Evolutionary conservation across 2,329 filamentous ascomycete species (phyloP), one percentile per base, ranked within the genome.

Genomic region (Pestalotiopsis sp.): DNA sequence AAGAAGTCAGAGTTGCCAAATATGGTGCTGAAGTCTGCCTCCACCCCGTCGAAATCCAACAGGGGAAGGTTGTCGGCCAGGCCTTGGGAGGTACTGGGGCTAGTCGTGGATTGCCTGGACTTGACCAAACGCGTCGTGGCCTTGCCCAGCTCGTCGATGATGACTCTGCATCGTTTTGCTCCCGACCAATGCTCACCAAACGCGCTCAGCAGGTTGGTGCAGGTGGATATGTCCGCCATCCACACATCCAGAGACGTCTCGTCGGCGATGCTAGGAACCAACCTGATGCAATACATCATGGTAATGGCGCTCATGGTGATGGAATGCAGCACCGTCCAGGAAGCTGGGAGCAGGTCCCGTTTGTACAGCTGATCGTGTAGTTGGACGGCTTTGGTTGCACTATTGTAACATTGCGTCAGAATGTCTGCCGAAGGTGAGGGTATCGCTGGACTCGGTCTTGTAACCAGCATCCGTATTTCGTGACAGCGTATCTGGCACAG

Each of bases 171-270:
- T 13, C 80, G 77, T 67, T 83, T 84, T 0, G 84, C 85, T 4
- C 84, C 84, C 0, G 79, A 76, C 84, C 85, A 87, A 67, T 86
- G 81, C 67, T 86, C 85, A 1, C 82, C 85, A 2, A 81, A 81
- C 1, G 84, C 84, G 48, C 84, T 84, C 2, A 87, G 74, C 0
- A 86, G 79, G 14, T 83, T 84, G 11, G 83, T 74, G 0, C 82
- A 77, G 1, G 79, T 78, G 24, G 79, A 79, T 11, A 85, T 71
- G 26, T 83, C 81, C 0, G 75, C 75, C 68, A 82, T 79, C 2
- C 86, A 72, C 1, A 77, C 74, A 13, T 83, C 79, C 2, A 81
- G 66, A 3, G 81, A 77, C 1, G 79, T 78, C 1, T 74, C 73
- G 0, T 73, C 73, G 1, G 82, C 78, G 20, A 85, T 77, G 2